Evolutionary conservation across 2,329 filamentous ascomycete genomes (phyloP).

Genomic region (Diaporthe aspalathi): DNA sequence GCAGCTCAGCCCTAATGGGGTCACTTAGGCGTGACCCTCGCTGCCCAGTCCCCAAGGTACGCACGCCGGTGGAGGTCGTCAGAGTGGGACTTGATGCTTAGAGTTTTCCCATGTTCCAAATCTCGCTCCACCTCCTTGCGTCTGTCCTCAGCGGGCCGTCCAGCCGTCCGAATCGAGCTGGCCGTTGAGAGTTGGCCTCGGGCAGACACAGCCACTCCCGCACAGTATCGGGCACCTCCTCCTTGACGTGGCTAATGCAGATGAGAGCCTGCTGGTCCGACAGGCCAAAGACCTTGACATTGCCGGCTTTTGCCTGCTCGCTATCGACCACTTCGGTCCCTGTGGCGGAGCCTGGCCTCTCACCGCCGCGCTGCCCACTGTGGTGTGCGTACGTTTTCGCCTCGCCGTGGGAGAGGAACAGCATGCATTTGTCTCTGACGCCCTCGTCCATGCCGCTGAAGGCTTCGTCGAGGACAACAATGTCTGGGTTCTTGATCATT

Average conservation of each 20-base stretch:
- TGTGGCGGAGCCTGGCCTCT: constrained; percentile 33
- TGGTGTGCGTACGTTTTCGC: constrained; percentile 54
- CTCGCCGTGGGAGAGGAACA: constrained; percentile 79
- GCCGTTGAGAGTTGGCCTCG: constrained; percentile 72
- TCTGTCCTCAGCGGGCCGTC: constrained; percentile 70
- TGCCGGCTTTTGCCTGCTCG: constrained; percentile 55
- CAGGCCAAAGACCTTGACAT: constrained; percentile 70
- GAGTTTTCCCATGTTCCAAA: constrained; percentile 65
- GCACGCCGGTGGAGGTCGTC: constrained; percentile 18
- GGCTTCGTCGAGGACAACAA: constrained; percentile 88
- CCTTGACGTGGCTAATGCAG: constrained; percentile 90
- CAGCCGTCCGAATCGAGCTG: constrained; percentile 73
- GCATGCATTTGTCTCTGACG: constrained; percentile 86
- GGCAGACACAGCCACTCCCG: constrained; percentile 89
- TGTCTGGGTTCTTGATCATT: constrained; percentile 81
- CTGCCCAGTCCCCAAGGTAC: constrained; percentile 3
- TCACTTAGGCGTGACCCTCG: neutral
- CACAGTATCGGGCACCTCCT: constrained; percentile 88
- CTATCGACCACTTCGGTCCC: constrained; percentile 58
- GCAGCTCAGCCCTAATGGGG: neutral
- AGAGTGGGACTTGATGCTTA: constrained; percentile 15
- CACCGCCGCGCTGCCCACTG: constrained; percentile 16
- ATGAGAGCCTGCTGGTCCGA: constrained; percentile 81
- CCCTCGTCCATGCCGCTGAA: constrained; percentile 87
- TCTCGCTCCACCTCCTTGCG: constrained; percentile 69